phyloP scores from a whole-genome alignment of 179 eudicot species.

The Beta macrorhiza region DNA sequence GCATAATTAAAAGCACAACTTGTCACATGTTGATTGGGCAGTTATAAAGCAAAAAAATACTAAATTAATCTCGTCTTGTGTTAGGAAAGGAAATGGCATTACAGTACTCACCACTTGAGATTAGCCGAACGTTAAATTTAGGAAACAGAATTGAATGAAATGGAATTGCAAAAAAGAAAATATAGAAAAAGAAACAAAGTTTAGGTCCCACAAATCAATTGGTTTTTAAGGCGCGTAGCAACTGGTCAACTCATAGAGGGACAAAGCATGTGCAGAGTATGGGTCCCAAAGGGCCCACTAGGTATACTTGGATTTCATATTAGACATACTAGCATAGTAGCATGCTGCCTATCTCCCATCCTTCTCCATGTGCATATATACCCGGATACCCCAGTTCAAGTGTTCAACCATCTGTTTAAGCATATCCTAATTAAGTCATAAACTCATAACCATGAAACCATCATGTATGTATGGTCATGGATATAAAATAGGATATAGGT shows the following conservation, averaged over 20 bases:
- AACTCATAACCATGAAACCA: too few relatives aligned
- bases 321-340: conserved; percentile 9
- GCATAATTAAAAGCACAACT: neutral
- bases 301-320: neutral
- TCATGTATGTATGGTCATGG: too few relatives aligned
- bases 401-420: too few relatives aligned
- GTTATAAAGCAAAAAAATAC: neutral
- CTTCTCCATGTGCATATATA: conserved; percentile 15
- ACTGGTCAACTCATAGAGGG: conserved; percentile 23
- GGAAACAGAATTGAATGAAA: neutral
- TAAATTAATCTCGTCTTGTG: neutral
- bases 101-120: neutral
- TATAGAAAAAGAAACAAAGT: too few relatives aligned
- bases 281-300: conserved; percentile 15
- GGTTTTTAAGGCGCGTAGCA: conserved; percentile 18
- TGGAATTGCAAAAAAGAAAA: neutral
- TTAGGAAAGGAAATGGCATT: neutral
- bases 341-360: conserved; percentile 24
- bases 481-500: too few relatives aligned
- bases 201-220: conserved; percentile 11
- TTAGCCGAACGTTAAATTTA: neutral
- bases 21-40: conserved; percentile 18
- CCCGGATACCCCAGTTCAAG: neutral
- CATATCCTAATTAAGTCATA: too few relatives aligned
- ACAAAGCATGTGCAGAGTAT: conserved; percentile 30